Conservation (phyloP, 257 asterid genomes). For the Rubia yunnanensis region DNA sequence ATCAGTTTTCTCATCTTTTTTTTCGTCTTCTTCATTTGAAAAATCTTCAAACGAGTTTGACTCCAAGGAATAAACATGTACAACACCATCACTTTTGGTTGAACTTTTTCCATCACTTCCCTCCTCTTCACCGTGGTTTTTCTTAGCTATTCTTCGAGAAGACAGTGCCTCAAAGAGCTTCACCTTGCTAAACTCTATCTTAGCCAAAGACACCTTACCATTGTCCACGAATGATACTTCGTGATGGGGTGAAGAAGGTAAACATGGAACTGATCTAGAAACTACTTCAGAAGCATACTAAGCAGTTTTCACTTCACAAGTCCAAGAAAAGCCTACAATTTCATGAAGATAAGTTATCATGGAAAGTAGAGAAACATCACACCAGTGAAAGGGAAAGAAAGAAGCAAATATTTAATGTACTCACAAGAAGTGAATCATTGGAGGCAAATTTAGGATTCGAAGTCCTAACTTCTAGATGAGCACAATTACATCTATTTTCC, state of each 20-base stretch:
- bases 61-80: conserved; percentile 31
- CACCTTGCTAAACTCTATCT: conserved; percentile 33
- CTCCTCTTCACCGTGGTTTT: conserved; percentile 39
- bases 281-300: conserved; percentile 32
- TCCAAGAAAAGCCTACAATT: conserved; percentile 38
- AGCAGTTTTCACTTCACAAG: conserved; percentile 27
- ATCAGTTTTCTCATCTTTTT: conserved; percentile 26
- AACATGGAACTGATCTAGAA: conserved; percentile 22
- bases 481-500: neutral
- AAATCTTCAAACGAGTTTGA: conserved; percentile 39
- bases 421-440: conserved; percentile 37
- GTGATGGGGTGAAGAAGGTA: conserved; percentile 46
- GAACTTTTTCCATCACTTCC: too few species aligned
- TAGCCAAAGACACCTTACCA: conserved; percentile 23
- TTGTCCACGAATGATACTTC: conserved; percentile 36
- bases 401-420: conserved; percentile 14
- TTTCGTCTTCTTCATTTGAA: conserved; percentile 30
- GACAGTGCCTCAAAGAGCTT: conserved; percentile 36
- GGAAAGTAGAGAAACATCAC: neutral
- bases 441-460: conserved; percentile 7
- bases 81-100: conserved; percentile 41
- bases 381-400: too few species aligned
- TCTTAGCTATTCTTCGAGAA: conserved; percentile 29
- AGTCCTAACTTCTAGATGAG: neutral
- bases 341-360: neutral